These are phyloP conservation scores for Fusarium compactum DNA, from an alignment of 2,329 filamentous ascomycete genomes.

Conservation along the genomic window DNA sequence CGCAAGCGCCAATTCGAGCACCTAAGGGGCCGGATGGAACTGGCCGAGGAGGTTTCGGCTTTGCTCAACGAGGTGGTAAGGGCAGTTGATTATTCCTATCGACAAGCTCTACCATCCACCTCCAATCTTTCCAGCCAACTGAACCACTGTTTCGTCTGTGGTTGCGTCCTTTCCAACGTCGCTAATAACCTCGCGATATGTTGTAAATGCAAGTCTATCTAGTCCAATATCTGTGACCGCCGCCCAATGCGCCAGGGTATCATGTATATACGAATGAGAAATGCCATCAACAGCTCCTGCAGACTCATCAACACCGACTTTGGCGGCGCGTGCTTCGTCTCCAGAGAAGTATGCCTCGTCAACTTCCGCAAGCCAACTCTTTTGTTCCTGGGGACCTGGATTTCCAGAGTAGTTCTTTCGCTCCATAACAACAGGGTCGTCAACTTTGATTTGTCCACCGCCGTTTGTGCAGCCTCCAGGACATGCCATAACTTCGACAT, in stretches of 20 bases:
- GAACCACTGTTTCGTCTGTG: conserved; percentile 83
- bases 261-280: conserved; percentile 73
- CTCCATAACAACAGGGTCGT: conserved; percentile 75
- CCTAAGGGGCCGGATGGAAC: conserved; percentile 83
- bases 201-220: conserved; percentile 83
- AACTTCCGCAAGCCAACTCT: conserved; percentile 83
- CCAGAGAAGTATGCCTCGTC: conserved; percentile 92
- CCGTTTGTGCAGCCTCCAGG: conserved; percentile 99
- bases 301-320: conserved; percentile 45
- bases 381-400: conserved; percentile 82
- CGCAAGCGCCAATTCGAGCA: conserved; percentile 76
- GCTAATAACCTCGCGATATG: conserved; percentile 91
- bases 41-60: conserved; percentile 83
- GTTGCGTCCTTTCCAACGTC: conserved; percentile 85
- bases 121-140: conserved; percentile 89
- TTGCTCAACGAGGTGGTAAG: conserved; percentile 70
- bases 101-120: conserved; percentile 81
- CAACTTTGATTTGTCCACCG: conserved; percentile 92
- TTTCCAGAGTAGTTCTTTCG: conserved; percentile 64
- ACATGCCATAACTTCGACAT: conserved; percentile 99
- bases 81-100: conserved; percentile 51
- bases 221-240: conserved; percentile 75
- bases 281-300: conserved; percentile 71
- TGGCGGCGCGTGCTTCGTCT: conserved; percentile 63
- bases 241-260: conserved; percentile 82